Evolutionary conservation across 768 basidiomycete species (phyloP), one percentile per base, ranked within the genome.

Genomic region (Suillus fuscotomentosus): DNA sequence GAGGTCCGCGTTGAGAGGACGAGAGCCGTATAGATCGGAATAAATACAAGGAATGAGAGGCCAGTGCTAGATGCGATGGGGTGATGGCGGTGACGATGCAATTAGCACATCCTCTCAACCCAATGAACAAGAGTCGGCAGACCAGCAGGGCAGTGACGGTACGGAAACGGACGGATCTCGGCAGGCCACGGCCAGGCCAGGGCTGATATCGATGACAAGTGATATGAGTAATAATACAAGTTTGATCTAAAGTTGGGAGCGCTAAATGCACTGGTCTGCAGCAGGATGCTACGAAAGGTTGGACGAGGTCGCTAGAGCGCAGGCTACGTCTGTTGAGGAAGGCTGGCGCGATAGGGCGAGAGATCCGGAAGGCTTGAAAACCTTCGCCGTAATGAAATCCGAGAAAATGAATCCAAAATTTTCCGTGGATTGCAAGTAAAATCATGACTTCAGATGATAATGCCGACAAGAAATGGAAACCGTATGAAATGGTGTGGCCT

Each of bases 221-320:
- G 65, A 59, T 59, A 75, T 75, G 75, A 76, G 73, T 75, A 76
- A 76, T 76, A 69, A 74, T 74, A 74, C 73, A 74, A 73, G 66
- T 65, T 47, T 56, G 62, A 34, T 54, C 45, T 62, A 64, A 61
- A 34, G 60, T 50, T 65, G 63, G 62, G 65, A 53, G 63, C 61
- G 56, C 42, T 63, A 43, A 62, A 60, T 47, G 61, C 66, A 57
- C 55, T 63, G 24, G 60, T 63, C 47, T 65, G 48, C 71, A 66
- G 71, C 70, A 60, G 60, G 55, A 61, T 68, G 74, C 66, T 70
- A 69, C 66, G 64, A 22, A 54, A 50, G 39, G 51, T 55, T 53
- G 69, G 57, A 31, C 41, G 68, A 55, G 65, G 65, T 45, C 61
- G 67, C 24, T 59, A 67, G 71, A 75, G 72, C 71, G 36, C 20